Evolutionary conservation across 352 stramenopile genomes (phyloP).

Genomic region (Saprolegnia diclina): DNA sequence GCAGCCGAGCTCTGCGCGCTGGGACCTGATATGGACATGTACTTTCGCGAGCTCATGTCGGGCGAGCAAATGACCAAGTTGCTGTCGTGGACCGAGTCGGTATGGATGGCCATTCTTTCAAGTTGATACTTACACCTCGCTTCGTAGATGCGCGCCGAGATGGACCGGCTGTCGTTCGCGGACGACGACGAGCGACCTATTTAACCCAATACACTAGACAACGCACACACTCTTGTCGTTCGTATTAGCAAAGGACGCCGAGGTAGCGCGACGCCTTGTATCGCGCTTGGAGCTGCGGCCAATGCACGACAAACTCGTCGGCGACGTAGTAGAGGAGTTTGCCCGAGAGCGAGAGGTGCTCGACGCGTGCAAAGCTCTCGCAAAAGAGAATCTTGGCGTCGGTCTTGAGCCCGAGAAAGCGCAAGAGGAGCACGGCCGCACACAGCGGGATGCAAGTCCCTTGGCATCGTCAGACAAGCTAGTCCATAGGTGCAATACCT

Average conservation of each 20-base stretch:
- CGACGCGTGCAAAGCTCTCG: conserved; percentile 91
- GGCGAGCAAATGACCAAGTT: conserved; percentile 68
- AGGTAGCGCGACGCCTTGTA: conserved; percentile 83
- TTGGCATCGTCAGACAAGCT: conserved; percentile 27
- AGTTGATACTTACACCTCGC: neutral
- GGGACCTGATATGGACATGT: conserved; percentile 57
- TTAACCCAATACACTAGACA: conserved; percentile 4
- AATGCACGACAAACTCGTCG: conserved; percentile 94
- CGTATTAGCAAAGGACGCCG: conserved; percentile 81
- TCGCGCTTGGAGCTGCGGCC: conserved; percentile 78
- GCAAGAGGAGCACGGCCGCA: conserved; percentile 73
- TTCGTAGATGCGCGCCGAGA: conserved; percentile 17
- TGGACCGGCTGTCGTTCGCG: conserved; percentile 14
- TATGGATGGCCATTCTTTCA: neutral
- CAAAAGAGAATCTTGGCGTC: conserved; percentile 89
- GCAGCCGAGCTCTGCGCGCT: conserved; percentile 60
- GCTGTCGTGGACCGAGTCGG: conserved; percentile 67
- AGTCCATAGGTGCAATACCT: conserved; percentile 34
- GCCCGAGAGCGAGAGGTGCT: conserved; percentile 89
- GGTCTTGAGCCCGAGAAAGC: conserved; percentile 58
- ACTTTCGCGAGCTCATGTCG: conserved; percentile 59
- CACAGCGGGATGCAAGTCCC: conserved; percentile 92
- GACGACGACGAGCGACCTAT: neutral
- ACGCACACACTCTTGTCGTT: too few species aligned
- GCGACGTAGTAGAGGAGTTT: conserved; percentile 90